These are phyloP conservation scores for Drechslerella dactyloides DNA, from an alignment of 2,329 filamentous ascomycete genomes.

Conservation along the genomic window DNA sequence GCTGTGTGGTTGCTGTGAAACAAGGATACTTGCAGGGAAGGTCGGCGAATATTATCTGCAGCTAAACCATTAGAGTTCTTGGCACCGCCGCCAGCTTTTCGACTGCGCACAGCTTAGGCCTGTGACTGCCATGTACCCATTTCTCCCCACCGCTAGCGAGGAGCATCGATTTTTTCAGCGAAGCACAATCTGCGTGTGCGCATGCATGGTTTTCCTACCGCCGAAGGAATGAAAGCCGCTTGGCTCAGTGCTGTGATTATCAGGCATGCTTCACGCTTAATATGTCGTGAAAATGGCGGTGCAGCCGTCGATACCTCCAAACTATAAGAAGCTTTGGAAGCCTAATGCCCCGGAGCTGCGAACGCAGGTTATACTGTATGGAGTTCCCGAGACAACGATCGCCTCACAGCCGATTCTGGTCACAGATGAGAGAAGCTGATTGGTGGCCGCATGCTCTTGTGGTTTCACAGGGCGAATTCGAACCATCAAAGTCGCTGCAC, in stretches of 20 bases:
- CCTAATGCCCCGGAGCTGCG: constrained; percentile 3
- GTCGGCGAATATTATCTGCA: constrained; percentile 45
- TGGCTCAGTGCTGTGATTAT: not conserved
- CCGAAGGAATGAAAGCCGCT: no score
- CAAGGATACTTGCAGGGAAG: constrained; percentile 48
- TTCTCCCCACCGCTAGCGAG: not conserved
- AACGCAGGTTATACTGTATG: constrained; percentile 39
- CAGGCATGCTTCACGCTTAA: constrained; percentile 5
- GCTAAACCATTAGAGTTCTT: constrained; percentile 28
- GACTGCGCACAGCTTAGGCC: constrained; percentile 9
- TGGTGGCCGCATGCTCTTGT: constrained; percentile 16
- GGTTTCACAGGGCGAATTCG: constrained; percentile 34
- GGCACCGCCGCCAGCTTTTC: constrained; percentile 41
- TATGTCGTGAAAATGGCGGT: not conserved
- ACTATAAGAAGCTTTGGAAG: not conserved
- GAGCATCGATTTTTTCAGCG: no score
- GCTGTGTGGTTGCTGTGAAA: constrained; percentile 49
- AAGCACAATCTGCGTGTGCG: not conserved
- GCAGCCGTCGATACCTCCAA: not conserved
- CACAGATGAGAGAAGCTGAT: constrained; percentile 15
- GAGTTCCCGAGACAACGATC: constrained; percentile 50
- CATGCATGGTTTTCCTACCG: not conserved
- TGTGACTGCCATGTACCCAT: not conserved
- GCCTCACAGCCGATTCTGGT: constrained; percentile 21
- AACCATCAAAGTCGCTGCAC: constrained; percentile 8